Base-by-base conservation (phyloP, 352 stramenopile species). In the Pythium dissimile region DNA sequence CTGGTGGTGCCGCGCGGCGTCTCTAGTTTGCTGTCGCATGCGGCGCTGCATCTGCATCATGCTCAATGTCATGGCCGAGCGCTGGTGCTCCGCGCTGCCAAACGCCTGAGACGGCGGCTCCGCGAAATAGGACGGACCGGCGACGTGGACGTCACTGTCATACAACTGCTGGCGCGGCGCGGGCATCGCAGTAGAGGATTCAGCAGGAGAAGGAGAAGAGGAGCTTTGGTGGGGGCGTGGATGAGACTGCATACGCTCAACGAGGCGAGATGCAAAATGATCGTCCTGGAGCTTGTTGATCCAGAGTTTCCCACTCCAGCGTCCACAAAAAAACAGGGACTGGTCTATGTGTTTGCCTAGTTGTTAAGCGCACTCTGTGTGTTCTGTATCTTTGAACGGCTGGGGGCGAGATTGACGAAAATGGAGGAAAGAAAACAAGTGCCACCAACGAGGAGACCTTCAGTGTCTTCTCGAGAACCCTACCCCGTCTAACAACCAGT, bases 41-140 rank as follows among this genome's bases (percentile, higher is more conserved):
- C 38, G 51, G 28, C 39, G 38, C 27, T 59, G 51, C 51, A 50
- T 59, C 12, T 49, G 37, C 12, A 28, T 47, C n/a, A 39, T 39
- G 20, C 44, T 46, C 18, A 28, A 26, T 1, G 15, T n/a, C 28
- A 30, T 20, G 7, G 8, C 27, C 35, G 46, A 0, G 21, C 24
- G 30, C 18, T 30, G 31, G 28, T 48, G 45, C 7, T 24, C 2
- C 34, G 34, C 34, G 31, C 31, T 13, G 31, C 8, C 31, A 16
- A 20, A 41, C 13, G 34, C 7, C 12, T 15, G 34, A n/a, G 16
- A 15, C 7, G 12, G 18, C 5, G 30, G 30, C 12, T 31, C 34
- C 0, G 50, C 8, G 34, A 50, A 49, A 15, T 50, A 59, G 15
- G 38, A 34, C 39, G 39, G 10, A 7, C 28, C 28, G 18, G 11